Evolutionary conservation across 2,329 filamentous ascomycete species (phyloP), one percentile per base, ranked within the genome.

Genomic region (Cercospora zeina): DNA sequence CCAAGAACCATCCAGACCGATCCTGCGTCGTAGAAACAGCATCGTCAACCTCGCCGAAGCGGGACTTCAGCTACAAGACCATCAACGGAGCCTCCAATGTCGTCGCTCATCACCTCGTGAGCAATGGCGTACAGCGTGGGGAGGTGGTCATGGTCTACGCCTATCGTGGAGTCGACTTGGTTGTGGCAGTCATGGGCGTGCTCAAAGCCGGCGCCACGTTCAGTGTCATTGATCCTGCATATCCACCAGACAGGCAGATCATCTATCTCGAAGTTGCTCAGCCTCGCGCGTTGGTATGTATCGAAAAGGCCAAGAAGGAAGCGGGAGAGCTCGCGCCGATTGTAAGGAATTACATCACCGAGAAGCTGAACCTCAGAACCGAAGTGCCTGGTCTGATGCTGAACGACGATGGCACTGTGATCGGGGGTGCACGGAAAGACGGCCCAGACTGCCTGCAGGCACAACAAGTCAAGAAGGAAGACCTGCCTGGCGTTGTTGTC

Each of bases 111-210:
- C 85, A 96, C 72, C 82, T 97, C 19, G 84, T 89, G 58, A 81
- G 88, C 55, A 82, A 86, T 70, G 92, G 93, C 62, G 82, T 91
- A 66, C 82, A 87, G 62, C 81, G 86, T 68, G 92, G 91, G 8
- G 92, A 97, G 73, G 92, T 96, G 2, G 91, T 96, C 70, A 96
- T 96, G 90, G 90, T 95, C 66, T 97, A 87, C 73, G 91, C 91
- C 60, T 85, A 96, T 77, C 86, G 93, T 62, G 87, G 87, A 61
- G 92, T 96, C 34, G 90, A 90, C 69, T 77, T 90, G 42, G 88
- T 90, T 0, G 85, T 90, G 7, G 86, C 89, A 36, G 87, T 92
- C 58, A 96, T 96, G 90, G 93, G 92, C 63, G 79, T 79, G 3
- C 72, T 84, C 54, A 82, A 82, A 63, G 83, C 84, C 37, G 85